Percentiles rank a stretch among this genome's conserved stretches.
phyloP scores from a whole-genome alignment of 2,329 filamentous ascomycete species.

The Phialophora verrucosa region DNA sequence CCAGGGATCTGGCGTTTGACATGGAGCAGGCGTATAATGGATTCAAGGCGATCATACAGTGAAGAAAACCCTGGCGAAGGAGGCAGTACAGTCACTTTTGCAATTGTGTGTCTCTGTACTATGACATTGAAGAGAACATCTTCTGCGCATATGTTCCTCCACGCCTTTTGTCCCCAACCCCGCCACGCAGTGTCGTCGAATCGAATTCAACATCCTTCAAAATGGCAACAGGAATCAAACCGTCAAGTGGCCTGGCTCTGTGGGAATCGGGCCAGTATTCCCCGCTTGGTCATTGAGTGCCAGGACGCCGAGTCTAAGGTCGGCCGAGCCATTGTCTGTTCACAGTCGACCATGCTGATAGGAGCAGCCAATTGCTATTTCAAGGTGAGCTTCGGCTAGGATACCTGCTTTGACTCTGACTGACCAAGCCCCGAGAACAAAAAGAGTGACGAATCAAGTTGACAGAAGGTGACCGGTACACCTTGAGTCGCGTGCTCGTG shows the following conservation, averaged over 20 bases:
- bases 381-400: conserved; percentile 36
- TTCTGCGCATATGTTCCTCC: background rate
- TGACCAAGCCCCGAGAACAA: conserved; percentile 9
- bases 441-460: conserved; percentile 12
- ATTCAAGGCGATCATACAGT: conserved; percentile 76
- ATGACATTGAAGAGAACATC: background rate
- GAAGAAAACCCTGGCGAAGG: background rate
- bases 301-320: conserved; percentile 38
- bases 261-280: conserved; percentile 13
- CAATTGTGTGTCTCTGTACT: background rate
- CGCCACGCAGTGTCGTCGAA: background rate
- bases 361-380: conserved; percentile 37
- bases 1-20: conserved; percentile 86
- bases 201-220: background rate
- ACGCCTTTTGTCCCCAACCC: background rate
- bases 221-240: background rate
- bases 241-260: background rate
- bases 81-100: background rate
- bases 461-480: conserved; percentile 13
- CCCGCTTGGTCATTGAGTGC: conserved; percentile 30
- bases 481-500: conserved; percentile 15
- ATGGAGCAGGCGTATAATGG: conserved; percentile 94
- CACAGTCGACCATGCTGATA: conserved; percentile 37
- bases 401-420: background rate
- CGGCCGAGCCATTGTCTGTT: conserved; percentile 40